Conservation (phyloP, 306 rosid species). For the Purshia tridentata region DNA sequence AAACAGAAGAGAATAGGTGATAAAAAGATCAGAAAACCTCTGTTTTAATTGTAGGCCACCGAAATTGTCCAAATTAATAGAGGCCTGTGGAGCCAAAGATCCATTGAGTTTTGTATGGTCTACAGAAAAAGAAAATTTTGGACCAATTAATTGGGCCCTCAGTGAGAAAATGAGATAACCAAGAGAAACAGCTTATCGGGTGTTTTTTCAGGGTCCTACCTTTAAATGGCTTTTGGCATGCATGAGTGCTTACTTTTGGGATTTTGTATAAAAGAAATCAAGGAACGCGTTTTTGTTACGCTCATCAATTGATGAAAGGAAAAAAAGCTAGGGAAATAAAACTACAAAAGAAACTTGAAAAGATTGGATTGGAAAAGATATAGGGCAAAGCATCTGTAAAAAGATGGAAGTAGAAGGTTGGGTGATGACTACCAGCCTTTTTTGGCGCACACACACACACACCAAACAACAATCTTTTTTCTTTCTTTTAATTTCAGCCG, state of each 20-base stretch:
- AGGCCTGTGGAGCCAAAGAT: constrained; percentile 21
- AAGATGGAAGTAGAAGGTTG: constrained; percentile 16
- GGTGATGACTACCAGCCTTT: constrained; percentile 12
- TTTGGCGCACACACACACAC: constrained; percentile 4
- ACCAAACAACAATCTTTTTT: neutral
- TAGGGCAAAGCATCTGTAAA: constrained; percentile 27
- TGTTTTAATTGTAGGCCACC: constrained; percentile 16
- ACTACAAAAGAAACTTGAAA: constrained; percentile 12
- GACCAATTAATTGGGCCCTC: constrained; percentile 6
- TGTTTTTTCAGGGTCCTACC: neutral
- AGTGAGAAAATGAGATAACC: neutral
- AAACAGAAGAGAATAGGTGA: constrained; percentile 10
- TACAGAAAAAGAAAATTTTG: constrained; percentile 5
- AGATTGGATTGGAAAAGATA: constrained; percentile 8
- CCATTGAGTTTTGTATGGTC: constrained; percentile 23
- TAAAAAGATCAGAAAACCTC: constrained; percentile 8
- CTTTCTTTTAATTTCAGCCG: neutral
- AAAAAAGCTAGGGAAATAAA: constrained; percentile 12
- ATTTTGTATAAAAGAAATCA: constrained; percentile 4
- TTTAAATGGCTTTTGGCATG: neutral
- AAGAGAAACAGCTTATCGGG: neutral
- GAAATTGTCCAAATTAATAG: constrained; percentile 14
- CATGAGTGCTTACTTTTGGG: constrained; percentile 22
- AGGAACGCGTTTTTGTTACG: constrained; percentile 24
- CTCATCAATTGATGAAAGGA: neutral